Percentiles rank a stretch among this genome's conserved stretches.
Evolutionary conservation across 192 early-diverging fungal genomes (phyloP).

Genomic region (Linnemannia exigua): DNA sequence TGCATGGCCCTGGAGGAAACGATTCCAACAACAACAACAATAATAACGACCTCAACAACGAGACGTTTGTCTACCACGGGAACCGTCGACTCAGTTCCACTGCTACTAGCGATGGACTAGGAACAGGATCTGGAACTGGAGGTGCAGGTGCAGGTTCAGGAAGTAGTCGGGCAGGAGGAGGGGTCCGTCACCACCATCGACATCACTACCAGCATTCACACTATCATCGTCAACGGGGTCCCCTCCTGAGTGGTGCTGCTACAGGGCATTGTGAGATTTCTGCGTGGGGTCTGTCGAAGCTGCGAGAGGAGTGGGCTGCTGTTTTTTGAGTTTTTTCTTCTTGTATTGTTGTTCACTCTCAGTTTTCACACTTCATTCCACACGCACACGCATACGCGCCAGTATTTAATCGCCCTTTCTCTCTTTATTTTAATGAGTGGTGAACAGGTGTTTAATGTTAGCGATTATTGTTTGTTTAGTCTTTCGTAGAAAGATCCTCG

Average conservation of each 20-base stretch:
- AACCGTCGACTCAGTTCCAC: background rate
- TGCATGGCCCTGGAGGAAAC: background rate
- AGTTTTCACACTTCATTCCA: too few species aligned
- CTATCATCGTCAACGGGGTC: slow-evolving; percentile 3
- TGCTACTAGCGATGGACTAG: background rate
- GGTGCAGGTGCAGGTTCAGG: too few species aligned
- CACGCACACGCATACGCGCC: too few species aligned
- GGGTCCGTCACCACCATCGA: background rate
- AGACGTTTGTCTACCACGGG: background rate
- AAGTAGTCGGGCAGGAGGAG: background rate
- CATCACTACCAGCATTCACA: background rate
- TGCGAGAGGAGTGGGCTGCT: slow-evolving; percentile 43
- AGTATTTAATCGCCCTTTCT: too few species aligned
- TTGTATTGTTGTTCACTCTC: background rate
- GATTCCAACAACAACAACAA: background rate
- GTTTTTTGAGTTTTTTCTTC: background rate
- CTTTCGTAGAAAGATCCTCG: too few species aligned
- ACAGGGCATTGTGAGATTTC: slow-evolving; percentile 44
- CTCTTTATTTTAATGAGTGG: too few species aligned
- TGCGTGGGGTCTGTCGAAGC: slow-evolving; percentile 31
- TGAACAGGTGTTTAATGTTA: too few species aligned
- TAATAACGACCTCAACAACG: background rate
- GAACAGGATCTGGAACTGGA: background rate
- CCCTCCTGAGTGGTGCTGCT: background rate
- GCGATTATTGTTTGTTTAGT: too few species aligned